phyloP scores from a whole-genome alignment of 2,329 filamentous ascomycete genomes.

The Chlorencoelia australis region DNA sequence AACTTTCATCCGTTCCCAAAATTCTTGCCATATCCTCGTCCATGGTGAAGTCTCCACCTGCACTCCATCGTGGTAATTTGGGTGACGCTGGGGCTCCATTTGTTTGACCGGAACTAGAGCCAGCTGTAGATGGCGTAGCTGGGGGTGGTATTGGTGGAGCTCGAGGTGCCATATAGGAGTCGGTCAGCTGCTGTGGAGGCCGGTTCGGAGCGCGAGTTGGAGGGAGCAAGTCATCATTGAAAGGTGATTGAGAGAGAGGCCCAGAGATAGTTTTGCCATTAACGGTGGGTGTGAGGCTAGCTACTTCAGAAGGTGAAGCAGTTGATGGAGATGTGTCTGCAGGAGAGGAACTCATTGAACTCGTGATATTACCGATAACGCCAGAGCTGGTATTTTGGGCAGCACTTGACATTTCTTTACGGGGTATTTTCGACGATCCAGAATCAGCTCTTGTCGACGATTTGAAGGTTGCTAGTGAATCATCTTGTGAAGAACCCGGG shows the following conservation, averaged over 20 bases:
- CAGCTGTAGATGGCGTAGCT: neutral
- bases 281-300: slow-evolving; percentile 21
- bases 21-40: slow-evolving; percentile 94
- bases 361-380: slow-evolving; percentile 16
- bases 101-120: slow-evolving; percentile 36
- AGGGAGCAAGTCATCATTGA: slow-evolving; percentile 18
- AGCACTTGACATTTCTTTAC: slow-evolving; percentile 57
- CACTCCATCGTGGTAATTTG: slow-evolving; percentile 63
- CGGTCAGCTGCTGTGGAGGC: slow-evolving; percentile 31
- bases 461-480: slow-evolving; percentile 2
- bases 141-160: slow-evolving; percentile 25
- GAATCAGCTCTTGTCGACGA: slow-evolving; percentile 51
- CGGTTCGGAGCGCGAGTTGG: slow-evolving; percentile 24
- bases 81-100: slow-evolving; percentile 40
- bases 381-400: too few relatives aligned
- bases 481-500: slow-evolving; percentile 49
- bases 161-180: slow-evolving; percentile 28
- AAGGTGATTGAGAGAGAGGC: slow-evolving; percentile 18
- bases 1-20: slow-evolving; percentile 62
- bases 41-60: slow-evolving; percentile 80
- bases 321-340: slow-evolving; percentile 26
- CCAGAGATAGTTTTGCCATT: slow-evolving; percentile 27
- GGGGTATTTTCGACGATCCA: slow-evolving; percentile 32
- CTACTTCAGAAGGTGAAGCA: slow-evolving; percentile 24
- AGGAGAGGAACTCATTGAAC: slow-evolving; percentile 21